A percentile compares a stretch with the other conserved stretches of the same genome.
Conservation (phyloP, 1,284 basidiomycete genomes). For the Heterobasidion irregulare region DNA sequence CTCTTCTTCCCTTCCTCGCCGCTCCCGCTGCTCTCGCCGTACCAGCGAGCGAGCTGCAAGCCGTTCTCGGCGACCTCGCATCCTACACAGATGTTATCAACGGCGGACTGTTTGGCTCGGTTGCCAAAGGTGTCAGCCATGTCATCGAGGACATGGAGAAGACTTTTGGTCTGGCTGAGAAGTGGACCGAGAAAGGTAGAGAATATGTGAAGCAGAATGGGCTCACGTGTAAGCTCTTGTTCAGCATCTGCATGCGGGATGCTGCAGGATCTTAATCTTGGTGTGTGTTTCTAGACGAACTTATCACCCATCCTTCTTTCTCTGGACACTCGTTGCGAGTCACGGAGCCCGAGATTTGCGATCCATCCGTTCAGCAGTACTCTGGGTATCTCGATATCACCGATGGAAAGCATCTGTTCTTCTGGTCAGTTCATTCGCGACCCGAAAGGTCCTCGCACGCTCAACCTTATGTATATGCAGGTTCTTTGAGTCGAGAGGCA, state of each 20-base stretch:
- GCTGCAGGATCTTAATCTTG: slow-evolving; percentile 1
- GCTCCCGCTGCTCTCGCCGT: slow-evolving; percentile 14
- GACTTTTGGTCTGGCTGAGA: slow-evolving; percentile 22
- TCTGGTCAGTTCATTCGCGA: slow-evolving; percentile 46
- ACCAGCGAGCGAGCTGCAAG: slow-evolving; percentile 22
- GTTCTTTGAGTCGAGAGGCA: slow-evolving; percentile 79
- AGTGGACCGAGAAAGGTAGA: slow-evolving; percentile 45
- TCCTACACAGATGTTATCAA: slow-evolving; percentile 6
- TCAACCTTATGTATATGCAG: slow-evolving; percentile 24
- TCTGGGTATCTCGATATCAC: slow-evolving; percentile 88
- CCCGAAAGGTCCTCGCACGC: slow-evolving; percentile 4
- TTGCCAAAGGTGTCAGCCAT: slow-evolving; percentile 32
- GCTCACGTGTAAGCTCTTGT: slow-evolving; percentile 41
- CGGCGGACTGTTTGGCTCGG: slow-evolving; percentile 9
- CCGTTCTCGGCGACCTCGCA: slow-evolving; percentile 23
- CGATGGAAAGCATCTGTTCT: slow-evolving; percentile 82
- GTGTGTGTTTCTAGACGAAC: slow-evolving; percentile 44
- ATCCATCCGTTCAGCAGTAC: slow-evolving; percentile 77
- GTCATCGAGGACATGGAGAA: slow-evolving; percentile 26
- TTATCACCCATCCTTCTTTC: slow-evolving; percentile 68
- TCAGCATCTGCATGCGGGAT: not conserved
- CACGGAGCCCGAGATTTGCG: slow-evolving; percentile 72
- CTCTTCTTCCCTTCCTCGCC: slow-evolving; percentile 14
- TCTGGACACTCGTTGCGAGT: slow-evolving; percentile 64
- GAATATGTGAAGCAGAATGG: slow-evolving; percentile 61